Evolutionary conservation across 805 yeast species (phyloP).

Genomic region (Saccharomycopsis sp.): DNA sequence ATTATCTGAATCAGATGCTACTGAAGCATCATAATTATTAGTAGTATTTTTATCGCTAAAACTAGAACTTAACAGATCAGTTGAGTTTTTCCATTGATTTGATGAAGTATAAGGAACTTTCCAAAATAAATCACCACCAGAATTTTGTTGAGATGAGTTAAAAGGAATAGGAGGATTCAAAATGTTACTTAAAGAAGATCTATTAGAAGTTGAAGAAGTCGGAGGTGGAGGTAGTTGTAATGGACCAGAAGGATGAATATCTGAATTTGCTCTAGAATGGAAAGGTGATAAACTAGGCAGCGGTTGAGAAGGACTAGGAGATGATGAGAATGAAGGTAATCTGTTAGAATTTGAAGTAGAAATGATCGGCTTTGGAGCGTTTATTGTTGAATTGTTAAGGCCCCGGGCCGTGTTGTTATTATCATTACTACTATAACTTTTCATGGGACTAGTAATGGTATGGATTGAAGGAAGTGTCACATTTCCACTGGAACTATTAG

Average conservation of each 20-base stretch:
- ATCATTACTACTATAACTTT: constrained; percentile 1
- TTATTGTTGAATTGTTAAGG: too few relatives aligned
- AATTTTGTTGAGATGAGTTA: background rate
- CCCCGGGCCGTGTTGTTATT: constrained; percentile 8
- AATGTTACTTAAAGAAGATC: constrained; percentile 1
- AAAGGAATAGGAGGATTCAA: background rate
- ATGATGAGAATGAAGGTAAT: too few relatives aligned
- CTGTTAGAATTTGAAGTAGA: too few relatives aligned
- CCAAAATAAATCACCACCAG: constrained; percentile 40
- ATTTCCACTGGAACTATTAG: too few relatives aligned
- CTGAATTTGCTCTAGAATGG: too few relatives aligned
- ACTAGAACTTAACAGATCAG: constrained; percentile 40
- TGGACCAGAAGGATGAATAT: too few relatives aligned
- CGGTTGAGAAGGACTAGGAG: too few relatives aligned
- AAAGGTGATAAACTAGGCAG: too few relatives aligned
- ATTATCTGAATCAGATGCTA: constrained; percentile 12
- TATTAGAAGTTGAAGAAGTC: too few relatives aligned
- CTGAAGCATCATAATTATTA: constrained; percentile 2
- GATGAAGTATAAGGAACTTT: constrained; percentile 55
- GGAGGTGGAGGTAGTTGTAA: too few relatives aligned
- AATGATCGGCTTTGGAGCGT: too few relatives aligned
- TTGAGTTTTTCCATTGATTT: constrained; percentile 32
- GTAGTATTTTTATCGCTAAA: constrained; percentile 27
- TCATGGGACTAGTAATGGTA: background rate
- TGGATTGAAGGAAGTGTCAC: too few relatives aligned